These are phyloP conservation scores for Adansonia rubrostipa DNA, from an alignment of 441 rosid species.

Conservation along the genomic window DNA sequence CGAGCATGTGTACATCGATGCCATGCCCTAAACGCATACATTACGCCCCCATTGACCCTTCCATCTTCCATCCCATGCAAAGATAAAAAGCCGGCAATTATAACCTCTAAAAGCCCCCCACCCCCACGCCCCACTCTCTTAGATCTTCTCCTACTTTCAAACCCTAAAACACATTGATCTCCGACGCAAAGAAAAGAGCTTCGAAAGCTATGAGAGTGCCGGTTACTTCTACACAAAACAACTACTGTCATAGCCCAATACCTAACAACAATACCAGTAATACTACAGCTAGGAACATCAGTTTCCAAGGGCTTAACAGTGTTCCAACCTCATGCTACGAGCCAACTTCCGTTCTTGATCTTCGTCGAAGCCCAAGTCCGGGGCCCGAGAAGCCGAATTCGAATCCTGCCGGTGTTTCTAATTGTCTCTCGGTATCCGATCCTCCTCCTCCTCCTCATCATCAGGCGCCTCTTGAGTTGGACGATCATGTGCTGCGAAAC, in stretches of 20 bases:
- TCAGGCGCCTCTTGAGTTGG: conserved; percentile 50
- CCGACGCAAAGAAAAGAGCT: not conserved
- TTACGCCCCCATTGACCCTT: not conserved
- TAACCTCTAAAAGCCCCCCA: conserved; percentile 42
- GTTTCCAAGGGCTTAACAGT: conserved; percentile 21
- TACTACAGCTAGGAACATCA: conserved; percentile 26
- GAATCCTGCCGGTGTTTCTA: conserved; percentile 26
- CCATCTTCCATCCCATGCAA: conserved; percentile 36
- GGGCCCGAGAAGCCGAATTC: conserved; percentile 38
- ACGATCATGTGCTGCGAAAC: conserved; percentile 62
- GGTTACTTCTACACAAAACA: conserved; percentile 36
- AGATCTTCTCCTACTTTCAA: conserved; percentile 19
- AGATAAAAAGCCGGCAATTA: conserved; percentile 64
- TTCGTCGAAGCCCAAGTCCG: conserved; percentile 59
- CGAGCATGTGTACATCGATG: conserved; percentile 36
- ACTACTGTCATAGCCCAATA: conserved; percentile 38
- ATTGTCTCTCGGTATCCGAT: conserved; percentile 16
- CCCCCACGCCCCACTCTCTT: not conserved
- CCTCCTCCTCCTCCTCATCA: not conserved
- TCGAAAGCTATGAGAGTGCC: conserved; percentile 65
- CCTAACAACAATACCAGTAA: conserved; percentile 35
- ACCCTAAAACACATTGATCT: not conserved
- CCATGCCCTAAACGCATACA: not conserved
- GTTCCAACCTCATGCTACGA: conserved; percentile 46
- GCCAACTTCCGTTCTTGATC: conserved; percentile 86